A percentile compares a stretch with the other conserved stretches of the same genome.
phyloP scores from a whole-genome alignment of 2,329 filamentous ascomycete species.

The Cryphonectria japonica region DNA sequence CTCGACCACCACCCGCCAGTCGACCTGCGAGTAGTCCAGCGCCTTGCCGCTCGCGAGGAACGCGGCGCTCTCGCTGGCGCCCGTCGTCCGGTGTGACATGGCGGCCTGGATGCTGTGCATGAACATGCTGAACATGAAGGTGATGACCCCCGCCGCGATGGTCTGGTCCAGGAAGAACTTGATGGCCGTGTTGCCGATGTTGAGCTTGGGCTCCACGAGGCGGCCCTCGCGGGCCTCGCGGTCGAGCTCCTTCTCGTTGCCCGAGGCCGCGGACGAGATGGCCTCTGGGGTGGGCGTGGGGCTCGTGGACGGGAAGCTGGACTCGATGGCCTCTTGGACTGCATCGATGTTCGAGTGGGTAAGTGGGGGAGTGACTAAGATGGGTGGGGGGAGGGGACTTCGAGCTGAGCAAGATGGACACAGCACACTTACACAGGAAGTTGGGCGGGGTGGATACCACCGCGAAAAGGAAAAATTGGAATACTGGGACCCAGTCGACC shows the following conservation, averaged over 20 bases:
- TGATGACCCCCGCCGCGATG: slow-evolving; percentile 67
- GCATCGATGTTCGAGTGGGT: slow-evolving; percentile 25
- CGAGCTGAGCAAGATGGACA: background rate
- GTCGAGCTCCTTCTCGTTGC: slow-evolving; percentile 53
- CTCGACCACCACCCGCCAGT: slow-evolving; percentile 49
- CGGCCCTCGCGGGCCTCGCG: slow-evolving; percentile 44
- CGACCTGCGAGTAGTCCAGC: slow-evolving; percentile 50
- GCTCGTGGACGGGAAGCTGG: slow-evolving; percentile 69
- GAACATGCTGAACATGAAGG: slow-evolving; percentile 63
- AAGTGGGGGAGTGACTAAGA: background rate
- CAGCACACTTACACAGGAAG: slow-evolving; percentile 66
- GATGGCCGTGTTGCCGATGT: slow-evolving; percentile 64
- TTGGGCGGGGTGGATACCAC: slow-evolving; percentile 79
- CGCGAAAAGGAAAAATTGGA: slow-evolving; percentile 78
- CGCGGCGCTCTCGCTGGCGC: slow-evolving; percentile 39
- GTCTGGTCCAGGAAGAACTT: slow-evolving; percentile 74
- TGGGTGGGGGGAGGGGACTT: no score
- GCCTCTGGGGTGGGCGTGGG: slow-evolving; percentile 45
- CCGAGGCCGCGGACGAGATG: slow-evolving; percentile 43
- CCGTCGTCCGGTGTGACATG: slow-evolving; percentile 47
- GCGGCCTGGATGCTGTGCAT: slow-evolving; percentile 60
- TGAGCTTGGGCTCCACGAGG: slow-evolving; percentile 56
- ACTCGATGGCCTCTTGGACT: slow-evolving; percentile 77
- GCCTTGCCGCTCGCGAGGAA: slow-evolving; percentile 41
- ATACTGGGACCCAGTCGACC: slow-evolving; percentile 68